Percentiles rank a stretch among this genome's conserved stretches.
Conservation (phyloP, 805 yeast genomes). For the Candida silvicultrix region DNA sequence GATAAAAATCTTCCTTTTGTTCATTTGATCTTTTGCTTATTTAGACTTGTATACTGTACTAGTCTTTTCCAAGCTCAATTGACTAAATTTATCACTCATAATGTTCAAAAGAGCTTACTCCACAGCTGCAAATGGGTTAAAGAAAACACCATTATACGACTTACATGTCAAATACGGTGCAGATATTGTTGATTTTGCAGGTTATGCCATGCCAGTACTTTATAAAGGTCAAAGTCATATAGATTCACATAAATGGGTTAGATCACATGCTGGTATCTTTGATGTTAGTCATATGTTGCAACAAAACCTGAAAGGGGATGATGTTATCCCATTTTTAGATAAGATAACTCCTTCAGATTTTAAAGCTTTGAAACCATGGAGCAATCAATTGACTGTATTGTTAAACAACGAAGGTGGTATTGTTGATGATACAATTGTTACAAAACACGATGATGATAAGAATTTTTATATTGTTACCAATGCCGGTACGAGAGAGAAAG, state of each 20-base stretch:
- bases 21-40: background rate
- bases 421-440: constrained; percentile 89
- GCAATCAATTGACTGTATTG: constrained; percentile 72
- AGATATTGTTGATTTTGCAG: constrained; percentile 93
- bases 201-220: constrained; percentile 91
- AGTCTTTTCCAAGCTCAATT: background rate
- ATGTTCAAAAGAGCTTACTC: constrained; percentile 7
- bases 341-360: constrained; percentile 87
- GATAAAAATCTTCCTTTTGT: background rate
- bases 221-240: constrained; percentile 83
- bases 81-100: background rate
- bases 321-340: constrained; percentile 62
- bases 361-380: constrained; percentile 43
- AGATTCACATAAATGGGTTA: constrained; percentile 93
- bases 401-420: constrained; percentile 75
- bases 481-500: constrained; percentile 90
- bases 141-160: constrained; percentile 73
- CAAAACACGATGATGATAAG: constrained; percentile 62
- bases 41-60: background rate
- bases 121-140: constrained; percentile 13
- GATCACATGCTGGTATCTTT: constrained; percentile 81
- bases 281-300: constrained; percentile 98
- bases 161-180: constrained; percentile 76
- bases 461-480: constrained; percentile 84
- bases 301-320: constrained; percentile 69